Base-by-base conservation (phyloP, 345 rosid genomes). In the Bruguiera sexangula region DNA sequence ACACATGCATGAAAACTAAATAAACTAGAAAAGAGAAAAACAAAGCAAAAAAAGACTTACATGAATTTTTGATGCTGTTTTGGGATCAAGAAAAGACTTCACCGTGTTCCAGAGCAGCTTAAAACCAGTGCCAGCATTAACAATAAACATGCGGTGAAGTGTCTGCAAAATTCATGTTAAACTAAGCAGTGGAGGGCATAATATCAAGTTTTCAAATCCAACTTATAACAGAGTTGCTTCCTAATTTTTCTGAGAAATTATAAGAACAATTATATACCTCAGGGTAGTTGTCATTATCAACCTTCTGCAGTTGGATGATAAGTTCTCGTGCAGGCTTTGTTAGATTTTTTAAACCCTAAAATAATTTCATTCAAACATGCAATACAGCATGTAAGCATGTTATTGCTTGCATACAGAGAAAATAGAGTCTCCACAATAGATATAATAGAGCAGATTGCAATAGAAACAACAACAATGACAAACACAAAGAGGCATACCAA, bases 251-350 rank as follows among this genome's bases (percentile, higher is more conserved):
- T 60, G 29, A 21, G 32, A 72, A 48, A 43, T 48, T n/a, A 24
- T 34, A 32, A 69, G 43, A 7, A 26, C 4, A 57, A 56, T 32
- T 24, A 53, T 51, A 39, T 62, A 68, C 80, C 80, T 77, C 80
- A 39, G 76, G 80, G 36, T 77, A 77, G 73, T 77, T 72, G 58
- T 77, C 80, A 50, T 61, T 48, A 60, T 77, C 80, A 67, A 77
- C 72, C 73, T 72, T 77, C 53, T 77, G 80, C 21, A 77, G 69
- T 62, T 62, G 73, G 26, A 27, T 68, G 67, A 77, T 18, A n/a
- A 77, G 76, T 48, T 77, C 80, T 67, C 73, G 39, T 15, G 80
- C 76, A 58, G 76, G n/a, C 61, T 68, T 68, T 4, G 73, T 58
- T 29, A 77, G 30, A 65, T 77, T 63, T 57, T 72, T 77, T 5